These are phyloP conservation scores for Epichloe aotearoae DNA, from an alignment of 2,329 filamentous ascomycete species.

Conservation along the genomic window DNA sequence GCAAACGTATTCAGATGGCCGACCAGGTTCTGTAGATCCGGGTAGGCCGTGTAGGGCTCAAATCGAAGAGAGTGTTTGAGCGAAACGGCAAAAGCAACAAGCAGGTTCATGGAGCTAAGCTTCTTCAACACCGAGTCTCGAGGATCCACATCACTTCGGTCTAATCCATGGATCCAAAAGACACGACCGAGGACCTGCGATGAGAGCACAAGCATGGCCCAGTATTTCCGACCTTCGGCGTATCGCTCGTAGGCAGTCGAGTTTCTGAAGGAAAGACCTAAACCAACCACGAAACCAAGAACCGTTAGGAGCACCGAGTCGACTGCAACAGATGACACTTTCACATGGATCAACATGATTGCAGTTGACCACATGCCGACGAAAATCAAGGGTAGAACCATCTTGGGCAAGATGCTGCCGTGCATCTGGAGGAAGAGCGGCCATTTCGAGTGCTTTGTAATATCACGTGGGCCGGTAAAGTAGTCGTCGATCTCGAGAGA, in stretches of 20 bases:
- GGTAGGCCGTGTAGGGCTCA: constrained; percentile 66
- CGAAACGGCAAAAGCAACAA: constrained; percentile 63
- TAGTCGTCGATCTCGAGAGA: constrained; percentile 44
- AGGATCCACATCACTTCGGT: constrained; percentile 30
- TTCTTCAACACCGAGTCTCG: constrained; percentile 61
- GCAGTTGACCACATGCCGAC: constrained; percentile 52
- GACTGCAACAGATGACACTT: constrained; percentile 27
- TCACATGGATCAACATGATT: constrained; percentile 41
- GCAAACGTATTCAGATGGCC: constrained; percentile 66
- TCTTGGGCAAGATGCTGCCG: constrained; percentile 60
- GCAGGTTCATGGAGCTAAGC: constrained; percentile 61
- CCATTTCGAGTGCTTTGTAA: constrained; percentile 63
- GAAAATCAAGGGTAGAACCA: constrained; percentile 55
- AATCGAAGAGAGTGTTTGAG: constrained; percentile 76
- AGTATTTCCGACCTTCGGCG: constrained; percentile 49
- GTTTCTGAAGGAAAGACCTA: constrained; percentile 65
- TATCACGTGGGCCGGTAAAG: constrained; percentile 54
- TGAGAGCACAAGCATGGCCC: constrained; percentile 48
- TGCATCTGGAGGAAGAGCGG: constrained; percentile 64
- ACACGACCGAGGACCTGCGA: constrained; percentile 57
- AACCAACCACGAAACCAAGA: constrained; percentile 68
- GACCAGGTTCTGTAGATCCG: constrained; percentile 57
- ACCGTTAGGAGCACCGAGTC: constrained; percentile 50
- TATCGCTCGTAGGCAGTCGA: constrained; percentile 67
- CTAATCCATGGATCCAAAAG: constrained; percentile 71